Percentiles rank a stretch among this genome's conserved stretches.
Evolutionary conservation across 805 yeast species (phyloP).

Genomic region (Yarrowia bubula): DNA sequence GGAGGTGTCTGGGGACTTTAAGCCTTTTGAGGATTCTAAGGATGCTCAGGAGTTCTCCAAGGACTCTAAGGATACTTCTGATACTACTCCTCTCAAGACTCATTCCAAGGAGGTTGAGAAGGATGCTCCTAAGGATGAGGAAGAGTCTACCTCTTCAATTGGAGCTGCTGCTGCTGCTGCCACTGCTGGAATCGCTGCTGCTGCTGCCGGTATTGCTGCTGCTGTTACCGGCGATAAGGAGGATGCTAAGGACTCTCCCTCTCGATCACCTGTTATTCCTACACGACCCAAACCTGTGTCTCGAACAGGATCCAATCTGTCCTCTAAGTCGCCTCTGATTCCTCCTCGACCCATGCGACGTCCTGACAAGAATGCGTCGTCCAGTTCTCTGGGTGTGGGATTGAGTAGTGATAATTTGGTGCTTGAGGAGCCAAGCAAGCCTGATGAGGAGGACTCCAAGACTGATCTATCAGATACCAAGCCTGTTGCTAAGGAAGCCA

Average conservation of each 20-base stretch:
- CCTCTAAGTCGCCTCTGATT: not conserved
- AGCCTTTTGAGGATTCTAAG: not conserved
- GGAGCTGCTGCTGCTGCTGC: constrained; percentile 1
- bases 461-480: too few species aligned
- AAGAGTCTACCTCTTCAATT: not conserved
- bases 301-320: not conserved
- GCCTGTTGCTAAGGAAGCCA: not conserved
- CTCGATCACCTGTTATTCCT: not conserved
- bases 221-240: not conserved
- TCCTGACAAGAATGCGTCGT: not conserved
- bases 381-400: not conserved
- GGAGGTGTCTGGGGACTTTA: not conserved
- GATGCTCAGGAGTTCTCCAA: not conserved
- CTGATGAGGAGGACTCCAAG: too few species aligned
- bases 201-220: not conserved
- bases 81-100: not conserved
- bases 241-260: not conserved
- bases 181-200: constrained; percentile 5
- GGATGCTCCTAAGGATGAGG: not conserved
- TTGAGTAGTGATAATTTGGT: constrained; percentile 4
- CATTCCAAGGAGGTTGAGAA: not conserved
- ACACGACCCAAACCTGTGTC: constrained; percentile 6
- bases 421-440: not conserved
- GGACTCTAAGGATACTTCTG: not conserved
- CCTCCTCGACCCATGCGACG: constrained; percentile 14